phyloP scores from a whole-genome alignment of 306 rosid genomes.

The Quercus mongolica region DNA sequence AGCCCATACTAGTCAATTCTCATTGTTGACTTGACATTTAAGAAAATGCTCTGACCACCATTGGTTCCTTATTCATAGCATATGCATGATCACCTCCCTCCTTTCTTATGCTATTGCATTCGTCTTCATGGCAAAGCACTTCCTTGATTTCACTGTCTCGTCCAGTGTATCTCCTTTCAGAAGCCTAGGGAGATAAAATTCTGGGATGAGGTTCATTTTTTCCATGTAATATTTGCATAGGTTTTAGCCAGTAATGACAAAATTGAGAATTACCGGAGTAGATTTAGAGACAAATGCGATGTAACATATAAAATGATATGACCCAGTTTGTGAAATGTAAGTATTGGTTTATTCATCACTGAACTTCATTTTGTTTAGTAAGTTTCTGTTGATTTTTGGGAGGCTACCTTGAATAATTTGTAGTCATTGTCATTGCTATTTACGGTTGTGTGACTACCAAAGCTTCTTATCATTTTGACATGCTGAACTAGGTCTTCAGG shows the following conservation, averaged over 20 bases:
- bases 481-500: neutral
- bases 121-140: neutral
- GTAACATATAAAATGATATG: neutral
- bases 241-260: neutral
- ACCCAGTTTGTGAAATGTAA: neutral
- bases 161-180: neutral
- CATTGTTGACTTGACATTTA: neutral
- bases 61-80: neutral
- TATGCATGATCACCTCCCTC: neutral
- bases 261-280: neutral
- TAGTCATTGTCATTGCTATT: neutral
- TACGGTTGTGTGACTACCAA: neutral
- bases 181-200: neutral
- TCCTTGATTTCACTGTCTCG: conserved; percentile 1
- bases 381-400: no score
- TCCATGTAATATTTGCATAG: neutral
- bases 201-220: neutral
- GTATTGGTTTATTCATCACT: neutral
- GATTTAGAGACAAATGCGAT: neutral
- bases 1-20: neutral
- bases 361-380: neutral
- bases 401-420: no score
- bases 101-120: neutral
- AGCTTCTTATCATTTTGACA: neutral
- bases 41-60: neutral